Evolutionary conservation across 2,329 filamentous ascomycete genomes (phyloP), one percentile per base, ranked within the genome.

Genomic region (Alternaria alternata): DNA sequence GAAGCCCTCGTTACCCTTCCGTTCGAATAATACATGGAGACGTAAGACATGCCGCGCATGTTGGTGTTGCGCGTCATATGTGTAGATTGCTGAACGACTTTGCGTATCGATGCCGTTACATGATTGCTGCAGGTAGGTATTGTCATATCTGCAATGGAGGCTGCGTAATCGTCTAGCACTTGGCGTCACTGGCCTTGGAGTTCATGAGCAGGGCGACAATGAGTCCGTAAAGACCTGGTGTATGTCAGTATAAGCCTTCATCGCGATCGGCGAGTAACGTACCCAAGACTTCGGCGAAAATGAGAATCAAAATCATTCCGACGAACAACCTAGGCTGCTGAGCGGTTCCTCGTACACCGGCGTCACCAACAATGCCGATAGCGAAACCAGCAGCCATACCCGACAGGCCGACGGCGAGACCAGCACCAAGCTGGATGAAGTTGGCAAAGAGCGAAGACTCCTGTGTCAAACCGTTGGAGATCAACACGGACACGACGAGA

Each of bases 191-290:
- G 57, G 69, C 91, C 86, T 95, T 96, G 61, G 95, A 96, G 91
- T 98, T 99, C 96, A 99, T 99, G 79, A 99, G 89, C 78, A 99
- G 91, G 68, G 95, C 95, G 71, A 99, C 95, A 81, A 99, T 99
- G 77, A 99, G 88, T 81, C 95, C 95, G 85, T 99, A 99, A 61
- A 99, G 92, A 95, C 94, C 92, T 95, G 64, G 18, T 41, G 9
- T 5, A 9, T 9, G 20, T 68, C 62, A 68, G 62, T 38, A 43
- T 16, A 7, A 11, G 34, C 7, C 6, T 38, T 14, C 32, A 39
- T 14, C 20, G 16, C n/a, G 26, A 7, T 16, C 20, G 9, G 3
- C 4, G 12, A 26, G 18, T 16, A 6, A 85, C 90, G 65, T 86
- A 95, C 93, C 94, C 90, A 97, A 84, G 72, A 97, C 94, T 94